A percentile compares a stretch with the other conserved stretches of the same genome.
phyloP scores from a whole-genome alignment of 1,284 basidiomycete species.

The Trichosporon inkin region DNA sequence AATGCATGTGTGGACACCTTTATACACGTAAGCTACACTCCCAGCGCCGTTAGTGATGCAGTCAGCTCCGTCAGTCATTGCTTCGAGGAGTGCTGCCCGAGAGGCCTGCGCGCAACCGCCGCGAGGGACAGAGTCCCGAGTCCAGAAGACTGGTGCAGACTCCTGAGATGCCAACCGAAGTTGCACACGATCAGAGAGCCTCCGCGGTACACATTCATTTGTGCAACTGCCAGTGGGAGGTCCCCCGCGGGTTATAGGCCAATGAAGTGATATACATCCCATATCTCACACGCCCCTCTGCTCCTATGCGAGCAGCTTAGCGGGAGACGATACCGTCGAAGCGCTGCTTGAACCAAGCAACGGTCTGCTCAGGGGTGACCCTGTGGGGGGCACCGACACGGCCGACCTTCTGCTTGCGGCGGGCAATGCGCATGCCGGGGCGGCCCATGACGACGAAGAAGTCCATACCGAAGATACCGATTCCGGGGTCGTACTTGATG shows the following conservation, averaged over 20 bases:
- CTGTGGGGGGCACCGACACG: slow-evolving; percentile 83
- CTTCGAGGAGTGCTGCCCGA: neutral
- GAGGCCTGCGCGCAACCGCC: neutral
- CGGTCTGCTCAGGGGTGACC: slow-evolving; percentile 86
- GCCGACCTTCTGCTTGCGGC: slow-evolving; percentile 84
- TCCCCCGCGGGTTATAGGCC: slow-evolving; percentile 9
- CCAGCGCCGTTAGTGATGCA: neutral
- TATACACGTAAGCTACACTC: neutral
- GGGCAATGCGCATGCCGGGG: slow-evolving; percentile 86
- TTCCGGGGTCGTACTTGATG: slow-evolving; percentile 93
- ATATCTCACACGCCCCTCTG: slow-evolving; percentile 7
- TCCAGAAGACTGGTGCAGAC: slow-evolving; percentile 6
- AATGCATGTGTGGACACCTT: no score
- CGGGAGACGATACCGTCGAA: slow-evolving; percentile 87
- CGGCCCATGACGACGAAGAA: slow-evolving; percentile 98
- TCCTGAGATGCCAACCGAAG: neutral
- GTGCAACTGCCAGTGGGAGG: slow-evolving; percentile 9
- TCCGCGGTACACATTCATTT: slow-evolving; percentile 9
- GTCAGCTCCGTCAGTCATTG: neutral
- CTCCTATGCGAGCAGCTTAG: slow-evolving; percentile 25
- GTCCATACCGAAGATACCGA: slow-evolving; percentile 98
- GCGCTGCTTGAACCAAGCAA: slow-evolving; percentile 98
- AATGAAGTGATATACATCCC: slow-evolving; percentile 10
- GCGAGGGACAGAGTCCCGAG: neutral
- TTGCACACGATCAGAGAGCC: slow-evolving; percentile 7